phyloP scores from a whole-genome alignment of 805 yeast species.

The Pichia cephalocereana region DNA sequence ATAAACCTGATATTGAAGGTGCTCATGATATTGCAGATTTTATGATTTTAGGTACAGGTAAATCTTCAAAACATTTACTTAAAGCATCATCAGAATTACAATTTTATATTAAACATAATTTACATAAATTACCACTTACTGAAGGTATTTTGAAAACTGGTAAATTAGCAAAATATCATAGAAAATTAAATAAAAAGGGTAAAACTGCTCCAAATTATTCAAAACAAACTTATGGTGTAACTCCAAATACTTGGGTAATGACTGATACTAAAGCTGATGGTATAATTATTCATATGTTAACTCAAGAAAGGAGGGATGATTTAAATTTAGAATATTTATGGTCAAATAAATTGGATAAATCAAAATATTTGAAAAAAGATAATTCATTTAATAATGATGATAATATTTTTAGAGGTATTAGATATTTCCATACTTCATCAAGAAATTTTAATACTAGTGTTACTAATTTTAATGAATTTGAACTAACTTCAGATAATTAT shows the following conservation, averaged over 20 bases:
- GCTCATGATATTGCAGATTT: conserved; percentile 33
- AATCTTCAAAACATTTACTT: conserved; percentile 64
- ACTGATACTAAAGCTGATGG: conserved; percentile 57
- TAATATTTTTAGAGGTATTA: conserved; percentile 37
- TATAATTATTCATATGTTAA: conserved; percentile 63
- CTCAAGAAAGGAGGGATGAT: conserved; percentile 56
- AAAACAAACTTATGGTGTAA: conserved; percentile 46
- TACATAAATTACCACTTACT: conserved; percentile 36
- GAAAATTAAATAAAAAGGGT: conserved; percentile 45
- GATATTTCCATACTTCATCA: conserved; percentile 33
- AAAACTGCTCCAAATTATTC: conserved; percentile 44
- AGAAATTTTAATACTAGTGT: neutral
- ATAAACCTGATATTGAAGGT: conserved; percentile 21
- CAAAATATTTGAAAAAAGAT: conserved; percentile 5
- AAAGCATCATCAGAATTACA: conserved; percentile 58
- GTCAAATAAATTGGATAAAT: conserved; percentile 20
- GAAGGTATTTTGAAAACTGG: conserved; percentile 68
- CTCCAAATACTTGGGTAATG: conserved; percentile 75
- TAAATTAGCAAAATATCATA: conserved; percentile 39
- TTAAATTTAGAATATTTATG: conserved; percentile 68
- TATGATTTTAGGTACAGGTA: conserved; percentile 66
- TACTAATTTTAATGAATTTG: conserved; percentile 7
- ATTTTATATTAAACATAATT: conserved; percentile 46
- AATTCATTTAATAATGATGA: conserved; percentile 25
- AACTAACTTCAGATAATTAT: conserved; percentile 12